Evolutionary conservation across 805 yeast species (phyloP).

Genomic region (Saccharomycopsis vini): DNA sequence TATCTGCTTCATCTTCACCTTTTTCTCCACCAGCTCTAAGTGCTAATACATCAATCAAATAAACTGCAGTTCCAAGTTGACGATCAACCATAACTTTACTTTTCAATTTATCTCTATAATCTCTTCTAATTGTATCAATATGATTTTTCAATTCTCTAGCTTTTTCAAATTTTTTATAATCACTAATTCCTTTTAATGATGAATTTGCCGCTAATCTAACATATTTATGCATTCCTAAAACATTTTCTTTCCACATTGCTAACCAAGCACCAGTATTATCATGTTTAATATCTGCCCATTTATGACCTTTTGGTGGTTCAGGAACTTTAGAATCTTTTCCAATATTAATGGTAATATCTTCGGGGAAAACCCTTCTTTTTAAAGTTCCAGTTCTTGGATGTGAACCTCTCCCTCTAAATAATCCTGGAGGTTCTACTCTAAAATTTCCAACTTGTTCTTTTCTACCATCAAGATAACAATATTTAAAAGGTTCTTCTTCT

Average conservation of each 20-base stretch:
- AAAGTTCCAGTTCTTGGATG: slow-evolving; percentile 93
- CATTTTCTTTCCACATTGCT: slow-evolving; percentile 95
- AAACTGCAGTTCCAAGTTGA: slow-evolving; percentile 90
- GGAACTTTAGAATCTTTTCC: slow-evolving; percentile 69
- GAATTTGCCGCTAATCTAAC: slow-evolving; percentile 89
- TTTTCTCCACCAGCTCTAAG: slow-evolving; percentile 98
- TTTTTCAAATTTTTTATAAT: slow-evolving; percentile 85
- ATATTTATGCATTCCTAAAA: slow-evolving; percentile 73
- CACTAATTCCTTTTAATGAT: slow-evolving; percentile 83
- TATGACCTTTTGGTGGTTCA: slow-evolving; percentile 74
- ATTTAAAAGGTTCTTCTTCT: slow-evolving; percentile 71
- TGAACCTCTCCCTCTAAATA: slow-evolving; percentile 93
- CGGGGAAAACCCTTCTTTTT: slow-evolving; percentile 81
- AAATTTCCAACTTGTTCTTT: slow-evolving; percentile 91
- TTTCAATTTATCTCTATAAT: slow-evolving; percentile 62
- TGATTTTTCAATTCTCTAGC: slow-evolving; percentile 76
- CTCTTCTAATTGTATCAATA: slow-evolving; percentile 63
- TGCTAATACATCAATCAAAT: slow-evolving; percentile 85
- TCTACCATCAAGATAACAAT: slow-evolving; percentile 76
- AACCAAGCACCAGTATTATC: slow-evolving; percentile 92
- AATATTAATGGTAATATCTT: slow-evolving; percentile 77
- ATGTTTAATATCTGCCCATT: slow-evolving; percentile 84
- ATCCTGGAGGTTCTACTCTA: slow-evolving; percentile 91
- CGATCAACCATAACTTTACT: slow-evolving; percentile 74
- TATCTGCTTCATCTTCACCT: slow-evolving; percentile 95